These are phyloP conservation scores for Lantana camara DNA, from an alignment of 257 asterid genomes.

Conservation along the genomic window DNA sequence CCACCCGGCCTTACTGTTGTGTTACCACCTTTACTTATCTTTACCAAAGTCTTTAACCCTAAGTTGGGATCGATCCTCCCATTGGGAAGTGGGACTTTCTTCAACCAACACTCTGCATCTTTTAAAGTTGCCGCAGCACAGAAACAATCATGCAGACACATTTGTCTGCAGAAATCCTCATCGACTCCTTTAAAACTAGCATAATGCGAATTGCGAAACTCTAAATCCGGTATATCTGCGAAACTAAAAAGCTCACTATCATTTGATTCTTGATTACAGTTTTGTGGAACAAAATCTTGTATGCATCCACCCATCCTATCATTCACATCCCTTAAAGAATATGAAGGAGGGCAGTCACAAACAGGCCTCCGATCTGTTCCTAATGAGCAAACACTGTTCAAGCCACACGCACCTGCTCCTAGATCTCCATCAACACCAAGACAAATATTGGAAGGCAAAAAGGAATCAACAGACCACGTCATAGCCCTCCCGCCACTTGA, in stretches of 20 bases:
- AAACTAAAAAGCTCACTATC: conserved; percentile 15
- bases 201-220: too few relatives aligned
- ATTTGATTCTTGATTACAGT: conserved; percentile 23
- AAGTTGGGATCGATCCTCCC: conserved; percentile 29
- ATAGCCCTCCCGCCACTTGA: background rate
- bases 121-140: conserved; percentile 43
- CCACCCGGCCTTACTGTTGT: background rate
- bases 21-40: conserved; percentile 18
- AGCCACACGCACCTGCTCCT: conserved; percentile 49
- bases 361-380: conserved; percentile 25
- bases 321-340: conserved; percentile 30
- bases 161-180: conserved; percentile 32
- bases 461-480: conserved; percentile 32
- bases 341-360: conserved; percentile 43
- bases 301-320: conserved; percentile 38
- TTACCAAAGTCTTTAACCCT: conserved; percentile 24
- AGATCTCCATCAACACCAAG: background rate
- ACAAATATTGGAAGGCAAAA: conserved; percentile 43
- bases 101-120: conserved; percentile 39
- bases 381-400: conserved; percentile 38
- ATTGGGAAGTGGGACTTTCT: conserved; percentile 39
- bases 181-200: background rate
- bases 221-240: conserved; percentile 18
- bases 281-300: conserved; percentile 18
- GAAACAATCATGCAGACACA: conserved; percentile 50